These are phyloP conservation scores for Pyrus hybrid DNA, from an alignment of 331 rosid genomes.

Conservation along the genomic window DNA sequence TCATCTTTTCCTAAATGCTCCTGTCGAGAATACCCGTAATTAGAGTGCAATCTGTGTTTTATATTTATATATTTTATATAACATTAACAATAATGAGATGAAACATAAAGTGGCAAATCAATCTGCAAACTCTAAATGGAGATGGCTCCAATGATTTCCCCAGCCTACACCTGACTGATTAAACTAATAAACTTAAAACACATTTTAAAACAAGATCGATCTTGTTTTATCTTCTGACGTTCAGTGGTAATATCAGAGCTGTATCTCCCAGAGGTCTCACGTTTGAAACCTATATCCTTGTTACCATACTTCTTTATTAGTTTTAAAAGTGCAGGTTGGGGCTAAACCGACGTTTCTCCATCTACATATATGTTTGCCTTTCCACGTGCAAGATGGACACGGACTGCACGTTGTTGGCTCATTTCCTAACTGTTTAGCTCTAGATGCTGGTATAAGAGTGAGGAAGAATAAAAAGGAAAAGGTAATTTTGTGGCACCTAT, in stretches of 20 bases:
- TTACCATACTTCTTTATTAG: neutral
- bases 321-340: neutral
- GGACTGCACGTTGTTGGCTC: neutral
- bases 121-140: neutral
- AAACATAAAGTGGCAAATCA: neutral
- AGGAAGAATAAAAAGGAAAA: neutral
- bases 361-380: neutral
- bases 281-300: neutral
- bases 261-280: neutral
- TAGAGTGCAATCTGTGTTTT: constrained; percentile 13
- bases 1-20: constrained; percentile 91
- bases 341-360: neutral
- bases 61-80: neutral
- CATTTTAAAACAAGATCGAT: neutral
- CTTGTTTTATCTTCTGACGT: neutral
- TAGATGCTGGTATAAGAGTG: neutral
- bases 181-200: neutral
- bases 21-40: constrained; percentile 38
- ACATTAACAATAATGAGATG: neutral
- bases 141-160: neutral
- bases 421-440: neutral
- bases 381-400: neutral
- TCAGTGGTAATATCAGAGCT: neutral
- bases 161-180: neutral
- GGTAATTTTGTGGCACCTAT: neutral